phyloP scores from a whole-genome alignment of 108 stramenopile genomes.

The Poteriospumella lacustris region DNA sequence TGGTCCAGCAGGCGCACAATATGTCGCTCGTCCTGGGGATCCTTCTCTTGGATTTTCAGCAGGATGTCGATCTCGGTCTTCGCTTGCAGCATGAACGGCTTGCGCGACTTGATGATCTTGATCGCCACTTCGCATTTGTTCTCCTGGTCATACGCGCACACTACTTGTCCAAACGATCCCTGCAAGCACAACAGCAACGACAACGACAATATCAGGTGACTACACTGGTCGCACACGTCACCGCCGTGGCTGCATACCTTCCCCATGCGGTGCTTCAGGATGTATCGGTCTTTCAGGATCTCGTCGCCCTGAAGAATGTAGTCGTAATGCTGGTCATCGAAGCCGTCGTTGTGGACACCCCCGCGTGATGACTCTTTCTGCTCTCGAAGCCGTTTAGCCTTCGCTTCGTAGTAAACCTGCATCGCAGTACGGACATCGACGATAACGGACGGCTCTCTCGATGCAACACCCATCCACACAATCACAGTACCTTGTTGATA shows the following conservation, averaged over 20 bases:
- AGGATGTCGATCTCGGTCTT: constrained; percentile 89
- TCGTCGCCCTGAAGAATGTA: constrained; percentile 81
- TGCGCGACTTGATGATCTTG: constrained; percentile 96
- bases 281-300: constrained; percentile 70
- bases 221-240: not conserved
- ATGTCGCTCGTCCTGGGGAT: constrained; percentile 45
- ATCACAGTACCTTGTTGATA: constrained; percentile 63
- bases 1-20: constrained; percentile 75
- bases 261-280: constrained; percentile 84
- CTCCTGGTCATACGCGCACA: constrained; percentile 60
- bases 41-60: constrained; percentile 37
- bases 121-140: constrained; percentile 78
- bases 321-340: constrained; percentile 94
- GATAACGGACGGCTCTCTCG: too few species aligned
- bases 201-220: too few species aligned
- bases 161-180: constrained; percentile 91
- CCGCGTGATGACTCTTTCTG: not conserved
- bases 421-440: too few species aligned
- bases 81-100: constrained; percentile 89
- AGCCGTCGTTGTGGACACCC: constrained; percentile 66
- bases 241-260: constrained; percentile 42
- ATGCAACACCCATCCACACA: too few species aligned
- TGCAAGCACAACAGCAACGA: not conserved
- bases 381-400: constrained; percentile 16
- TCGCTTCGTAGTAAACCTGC: constrained; percentile 26